These are phyloP conservation scores for Agapanthus africanus DNA, from an alignment of 106 monocot species.

Conservation along the genomic window DNA sequence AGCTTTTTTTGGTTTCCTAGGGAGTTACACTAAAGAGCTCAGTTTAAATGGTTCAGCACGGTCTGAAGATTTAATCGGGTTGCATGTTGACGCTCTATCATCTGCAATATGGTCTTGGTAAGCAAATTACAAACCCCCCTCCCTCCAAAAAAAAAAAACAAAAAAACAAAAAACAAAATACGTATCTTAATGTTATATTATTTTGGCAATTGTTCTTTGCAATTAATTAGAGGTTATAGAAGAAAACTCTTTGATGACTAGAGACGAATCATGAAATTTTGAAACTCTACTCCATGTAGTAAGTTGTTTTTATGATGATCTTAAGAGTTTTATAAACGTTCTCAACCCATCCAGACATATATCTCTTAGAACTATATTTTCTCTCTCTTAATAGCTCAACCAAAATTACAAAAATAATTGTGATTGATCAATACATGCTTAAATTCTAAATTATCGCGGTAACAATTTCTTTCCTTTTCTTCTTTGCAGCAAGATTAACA, in stretches of 20 bases:
- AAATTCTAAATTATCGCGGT: not conserved
- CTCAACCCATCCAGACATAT: too few species aligned
- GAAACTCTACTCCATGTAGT: not conserved
- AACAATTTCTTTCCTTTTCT: not conserved
- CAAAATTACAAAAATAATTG: not conserved
- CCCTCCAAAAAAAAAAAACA: not conserved
- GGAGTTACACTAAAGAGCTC: conserved; percentile 27
- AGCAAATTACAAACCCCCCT: conserved; percentile 1
- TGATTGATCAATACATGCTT: not conserved
- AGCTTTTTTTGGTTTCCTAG: conserved; percentile 44
- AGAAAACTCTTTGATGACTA: not conserved
- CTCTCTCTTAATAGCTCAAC: too few species aligned
- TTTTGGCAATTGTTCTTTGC: too few species aligned
- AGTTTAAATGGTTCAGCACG: conserved; percentile 14
- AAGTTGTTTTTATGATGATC: too few species aligned
- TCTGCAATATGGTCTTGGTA: conserved; percentile 53
- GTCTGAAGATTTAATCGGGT: conserved; percentile 26
- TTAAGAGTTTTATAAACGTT: too few species aligned
- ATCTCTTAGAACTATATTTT: too few species aligned
- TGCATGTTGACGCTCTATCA: conserved; percentile 55
- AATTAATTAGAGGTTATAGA: too few species aligned
- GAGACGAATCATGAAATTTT: not conserved
- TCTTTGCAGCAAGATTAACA: conserved; percentile 49
- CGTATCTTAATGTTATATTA: too few species aligned
- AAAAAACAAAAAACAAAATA: not conserved